Conservation (phyloP, 1,284 basidiomycete genomes). For the Exobasidium cylindrosporum region DNA sequence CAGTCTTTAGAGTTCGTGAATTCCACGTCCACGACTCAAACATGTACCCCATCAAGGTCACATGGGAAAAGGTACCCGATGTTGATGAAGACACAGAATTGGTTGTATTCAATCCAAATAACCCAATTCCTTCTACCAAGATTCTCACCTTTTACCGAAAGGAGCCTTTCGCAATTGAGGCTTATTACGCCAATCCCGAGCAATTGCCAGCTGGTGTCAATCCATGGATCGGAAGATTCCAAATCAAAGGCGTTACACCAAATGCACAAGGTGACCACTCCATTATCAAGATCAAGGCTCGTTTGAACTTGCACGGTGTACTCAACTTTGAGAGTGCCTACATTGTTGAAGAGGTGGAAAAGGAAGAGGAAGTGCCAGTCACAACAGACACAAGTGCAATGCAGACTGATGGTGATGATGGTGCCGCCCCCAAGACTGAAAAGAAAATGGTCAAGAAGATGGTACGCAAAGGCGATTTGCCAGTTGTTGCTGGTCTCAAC, state of each 20-base stretch:
- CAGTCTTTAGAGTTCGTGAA: slow-evolving; percentile 54
- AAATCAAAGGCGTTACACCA: slow-evolving; percentile 51
- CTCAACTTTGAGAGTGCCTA: slow-evolving; percentile 54
- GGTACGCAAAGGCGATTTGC: slow-evolving; percentile 51
- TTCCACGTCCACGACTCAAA: slow-evolving; percentile 53
- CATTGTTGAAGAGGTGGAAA: slow-evolving; percentile 54
- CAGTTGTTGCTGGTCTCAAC: slow-evolving; percentile 41
- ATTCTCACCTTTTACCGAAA: slow-evolving; percentile 56
- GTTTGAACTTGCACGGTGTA: slow-evolving; percentile 53
- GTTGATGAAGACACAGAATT: slow-evolving; percentile 55
- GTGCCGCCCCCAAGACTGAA: slow-evolving; percentile 47
- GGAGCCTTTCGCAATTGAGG: slow-evolving; percentile 52
- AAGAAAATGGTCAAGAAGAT: slow-evolving; percentile 54
- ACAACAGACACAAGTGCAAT: slow-evolving; percentile 45
- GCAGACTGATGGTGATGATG: slow-evolving; percentile 36
- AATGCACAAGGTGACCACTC: slow-evolving; percentile 53
- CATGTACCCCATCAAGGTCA: slow-evolving; percentile 55
- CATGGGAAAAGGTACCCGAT: slow-evolving; percentile 52
- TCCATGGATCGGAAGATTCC: slow-evolving; percentile 51
- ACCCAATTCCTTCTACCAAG: slow-evolving; percentile 55
- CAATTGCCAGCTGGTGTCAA: slow-evolving; percentile 47
- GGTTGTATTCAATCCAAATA: slow-evolving; percentile 54
- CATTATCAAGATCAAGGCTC: slow-evolving; percentile 55
- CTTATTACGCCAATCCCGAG: slow-evolving; percentile 44
- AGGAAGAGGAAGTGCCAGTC: slow-evolving; percentile 47